Base-by-base conservation (phyloP, 169 alveolate species). In the Plasmodium inui region DNA sequence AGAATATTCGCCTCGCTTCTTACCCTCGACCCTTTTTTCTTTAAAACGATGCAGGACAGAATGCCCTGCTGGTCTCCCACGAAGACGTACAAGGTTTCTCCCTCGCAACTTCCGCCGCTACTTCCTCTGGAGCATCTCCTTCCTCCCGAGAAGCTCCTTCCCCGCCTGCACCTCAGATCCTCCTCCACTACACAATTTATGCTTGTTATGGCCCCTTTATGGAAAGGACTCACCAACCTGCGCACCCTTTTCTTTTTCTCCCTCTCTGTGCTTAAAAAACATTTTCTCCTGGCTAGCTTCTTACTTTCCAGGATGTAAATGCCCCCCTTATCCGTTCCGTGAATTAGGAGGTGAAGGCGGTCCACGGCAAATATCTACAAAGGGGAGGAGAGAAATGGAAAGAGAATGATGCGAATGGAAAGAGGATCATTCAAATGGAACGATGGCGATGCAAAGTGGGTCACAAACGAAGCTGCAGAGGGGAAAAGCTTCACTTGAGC, bases 41-140 rank as follows among this genome's bases (percentile, higher is more conserved):
- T 73, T 61, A 79, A 79, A 39, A 89, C 71, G 32, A 79, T 26
- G 53, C 89, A 89, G 44, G 94, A 79, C 28, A 89, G 67, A 72
- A 89, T 46, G 2, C 94, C 94, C 41, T 73, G 82, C 34, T 78
- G 46, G 72, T 89, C 94, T 26, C 94, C 94, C 80, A 89, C 55
- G 50, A 89, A 89, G 30, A 89, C 41, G 53, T 89, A 89, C 8
- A 89, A 12, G 9, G 39, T 19, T 5, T 74, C 14, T 7, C 53
- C 34, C 22, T 67, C n/a, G 14, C 41, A 26, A 10, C 14, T 22
- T 10, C n/a, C 5, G 5, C 76, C 76, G n/a, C 26, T 37, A 17
- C 46, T 30, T n/a, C 74, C 17, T 9, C 44, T 32, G 17, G n/a
- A 17, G n/a, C 71, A 17, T 22, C 76, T 67, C 37, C 37, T 67